Base-by-base conservation (phyloP, 768 basidiomycete genomes). In the Rhodotorula babjevae region DNA sequence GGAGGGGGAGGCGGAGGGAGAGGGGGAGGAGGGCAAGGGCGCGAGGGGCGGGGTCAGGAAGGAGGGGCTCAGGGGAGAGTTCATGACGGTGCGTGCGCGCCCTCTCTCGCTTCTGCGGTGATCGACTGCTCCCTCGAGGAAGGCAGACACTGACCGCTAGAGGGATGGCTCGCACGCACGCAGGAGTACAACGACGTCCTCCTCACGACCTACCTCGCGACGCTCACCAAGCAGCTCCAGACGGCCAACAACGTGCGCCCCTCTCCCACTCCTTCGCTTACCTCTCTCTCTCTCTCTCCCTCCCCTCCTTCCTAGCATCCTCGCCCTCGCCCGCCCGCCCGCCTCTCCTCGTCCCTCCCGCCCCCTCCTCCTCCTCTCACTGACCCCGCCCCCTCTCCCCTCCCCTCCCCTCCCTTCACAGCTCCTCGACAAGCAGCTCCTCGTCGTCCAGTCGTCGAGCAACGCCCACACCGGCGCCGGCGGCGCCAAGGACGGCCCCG, bases 151-250 rank as follows among this genome's bases (percentile, higher is more conserved):
- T 56, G 57, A 57, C 68, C 46, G 36, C 96, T 93, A 18, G 29
- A 33, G 14, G 31, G 9, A 10, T 16, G 3, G 23, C 2, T 19
- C 7, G 21, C 33, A 10, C 9, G 3, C 14, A 21, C 53, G 5
- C 60, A 61, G 60, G 95, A 99, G 86, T 92, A 94, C 81, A 90
- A 90, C 78, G 94, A 99, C 79, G 93, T 95, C 25, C 92, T 96
- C 72, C 83, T 99, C 42, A 96, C 93, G 2, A 88, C 90, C 16
- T 91, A 92, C 81, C 84, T 99, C 21, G 88, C 92, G 1, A 87
- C 88, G 23, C 81, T 99, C 69, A 97, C 94, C 14, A 94, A 93
- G 81, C 90, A 91, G 44, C 85, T 94, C 25, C 89, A 89, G 75
- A 86, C 89, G 18, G 81, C 97, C 69, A 97, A 94, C 79, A 92